These are phyloP conservation scores for Ascosphaera apis DNA, from an alignment of 2,329 filamentous ascomycete genomes.

Conservation along the genomic window DNA sequence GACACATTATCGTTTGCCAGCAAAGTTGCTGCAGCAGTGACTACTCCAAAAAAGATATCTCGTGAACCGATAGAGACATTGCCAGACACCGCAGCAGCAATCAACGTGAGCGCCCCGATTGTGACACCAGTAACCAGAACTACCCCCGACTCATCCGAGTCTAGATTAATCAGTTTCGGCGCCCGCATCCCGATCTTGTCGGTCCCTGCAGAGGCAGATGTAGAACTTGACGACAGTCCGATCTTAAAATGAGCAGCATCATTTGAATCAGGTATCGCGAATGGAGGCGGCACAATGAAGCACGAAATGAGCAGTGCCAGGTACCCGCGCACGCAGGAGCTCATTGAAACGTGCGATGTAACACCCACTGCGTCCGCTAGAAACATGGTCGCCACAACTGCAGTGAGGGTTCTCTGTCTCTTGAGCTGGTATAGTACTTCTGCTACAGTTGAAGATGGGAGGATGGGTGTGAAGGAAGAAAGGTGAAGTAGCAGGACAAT, in stretches of 20 bases:
- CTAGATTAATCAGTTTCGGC: no score
- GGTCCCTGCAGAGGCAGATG: background rate
- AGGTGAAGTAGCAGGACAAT: constrained; percentile 22
- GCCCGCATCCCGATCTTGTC: no score
- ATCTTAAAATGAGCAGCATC: background rate
- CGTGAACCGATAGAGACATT: background rate
- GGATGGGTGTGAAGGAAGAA: constrained; percentile 22
- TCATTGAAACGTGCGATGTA: constrained; percentile 1
- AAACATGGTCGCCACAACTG: constrained; percentile 3
- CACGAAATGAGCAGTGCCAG: constrained; percentile 2
- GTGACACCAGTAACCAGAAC: constrained; percentile 1
- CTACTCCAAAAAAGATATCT: background rate
- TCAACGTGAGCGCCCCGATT: constrained; percentile 8
- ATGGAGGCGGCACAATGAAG: background rate
- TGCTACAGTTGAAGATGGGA: constrained; percentile 8
- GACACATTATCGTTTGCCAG: background rate
- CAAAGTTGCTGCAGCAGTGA: background rate
- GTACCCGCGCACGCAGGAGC: constrained; percentile 2
- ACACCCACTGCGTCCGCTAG: constrained; percentile 1
- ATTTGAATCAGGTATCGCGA: background rate
- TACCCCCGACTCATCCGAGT: no score
- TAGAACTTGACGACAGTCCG: background rate
- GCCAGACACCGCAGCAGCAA: constrained; percentile 7
- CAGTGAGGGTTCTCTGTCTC: constrained; percentile 2
- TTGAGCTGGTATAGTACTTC: constrained; percentile 3